phyloP scores from a whole-genome alignment of 2,329 filamentous ascomycete genomes.

The Scytalidium sp. region DNA sequence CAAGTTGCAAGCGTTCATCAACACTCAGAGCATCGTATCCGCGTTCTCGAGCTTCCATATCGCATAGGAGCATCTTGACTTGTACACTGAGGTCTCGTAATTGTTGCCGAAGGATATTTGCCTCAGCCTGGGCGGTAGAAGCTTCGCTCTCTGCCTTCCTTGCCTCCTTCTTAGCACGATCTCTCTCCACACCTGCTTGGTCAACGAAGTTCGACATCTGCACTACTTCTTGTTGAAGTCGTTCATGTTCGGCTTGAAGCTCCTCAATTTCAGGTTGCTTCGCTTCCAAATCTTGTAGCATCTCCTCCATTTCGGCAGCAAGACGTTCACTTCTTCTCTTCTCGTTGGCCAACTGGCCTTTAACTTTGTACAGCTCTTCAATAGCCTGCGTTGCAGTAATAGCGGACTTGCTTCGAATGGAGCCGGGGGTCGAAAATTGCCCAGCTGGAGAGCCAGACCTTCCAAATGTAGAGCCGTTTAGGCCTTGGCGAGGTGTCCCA shows the following conservation, averaged over 20 bases:
- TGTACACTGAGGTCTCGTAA: conserved; percentile 87
- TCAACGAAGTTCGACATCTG: conserved; percentile 85
- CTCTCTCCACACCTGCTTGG: conserved; percentile 75
- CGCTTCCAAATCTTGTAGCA: conserved; percentile 79
- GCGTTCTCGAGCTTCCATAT: conserved; percentile 78
- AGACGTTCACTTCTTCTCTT: conserved; percentile 73
- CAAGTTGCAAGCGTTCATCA: conserved; percentile 71
- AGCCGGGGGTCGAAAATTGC: conserved; percentile 56
- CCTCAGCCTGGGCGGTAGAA: conserved; percentile 61
- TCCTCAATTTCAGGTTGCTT: conserved; percentile 88
- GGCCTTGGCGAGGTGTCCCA: conserved; percentile 51
- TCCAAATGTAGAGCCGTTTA: conserved; percentile 51
- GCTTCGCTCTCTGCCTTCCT: conserved; percentile 77
- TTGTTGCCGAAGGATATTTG: conserved; percentile 78
- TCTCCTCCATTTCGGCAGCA: conserved; percentile 74
- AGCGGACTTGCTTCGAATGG: conserved; percentile 50
- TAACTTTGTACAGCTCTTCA: conserved; percentile 63
- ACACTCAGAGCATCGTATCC: conserved; percentile 69
- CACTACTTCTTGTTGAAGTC: conserved; percentile 75
- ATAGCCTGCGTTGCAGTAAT: conserved; percentile 61
- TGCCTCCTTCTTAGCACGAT: conserved; percentile 72
- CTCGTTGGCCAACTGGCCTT: conserved; percentile 71
- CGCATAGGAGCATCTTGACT: conserved; percentile 85
- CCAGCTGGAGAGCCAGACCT: conserved; percentile 51
- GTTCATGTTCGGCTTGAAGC: conserved; percentile 74